phyloP scores from a whole-genome alignment of 768 basidiomycete genomes.

The Leccinum uliginosum region DNA sequence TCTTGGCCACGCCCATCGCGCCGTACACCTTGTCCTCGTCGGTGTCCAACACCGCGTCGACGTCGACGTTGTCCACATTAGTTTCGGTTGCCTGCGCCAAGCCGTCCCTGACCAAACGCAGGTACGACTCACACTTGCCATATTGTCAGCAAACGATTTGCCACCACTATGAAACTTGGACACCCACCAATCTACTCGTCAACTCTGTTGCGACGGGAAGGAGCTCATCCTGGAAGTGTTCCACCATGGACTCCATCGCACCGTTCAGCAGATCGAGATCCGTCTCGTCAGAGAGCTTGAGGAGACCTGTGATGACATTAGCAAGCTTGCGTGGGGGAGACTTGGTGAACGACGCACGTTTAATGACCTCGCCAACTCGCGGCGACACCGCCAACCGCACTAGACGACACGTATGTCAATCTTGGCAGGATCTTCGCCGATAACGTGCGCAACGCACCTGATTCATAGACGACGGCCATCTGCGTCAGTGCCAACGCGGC shows the following conservation, averaged over 20 bases:
- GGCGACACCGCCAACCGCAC: slow-evolving; percentile 69
- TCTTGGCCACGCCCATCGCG: slow-evolving; percentile 85
- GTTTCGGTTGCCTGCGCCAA: slow-evolving; percentile 47
- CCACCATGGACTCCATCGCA: slow-evolving; percentile 84
- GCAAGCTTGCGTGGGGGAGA: not conserved
- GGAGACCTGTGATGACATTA: slow-evolving; percentile 51
- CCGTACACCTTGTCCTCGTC: slow-evolving; percentile 86
- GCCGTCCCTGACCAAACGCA: slow-evolving; percentile 71
- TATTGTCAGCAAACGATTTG: not conserved
- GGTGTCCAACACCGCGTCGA: slow-evolving; percentile 53
- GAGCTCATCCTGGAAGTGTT: slow-evolving; percentile 78
- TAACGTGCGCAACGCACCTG: slow-evolving; percentile 40
- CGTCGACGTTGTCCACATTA: slow-evolving; percentile 46
- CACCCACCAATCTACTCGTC: slow-evolving; percentile 66
- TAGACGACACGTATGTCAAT: slow-evolving; percentile 20
- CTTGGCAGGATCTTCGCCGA: not conserved
- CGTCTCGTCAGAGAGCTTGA: slow-evolving; percentile 87
- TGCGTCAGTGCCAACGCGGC: slow-evolving; percentile 79
- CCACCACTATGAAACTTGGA: not conserved
- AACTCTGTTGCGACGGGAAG: slow-evolving; percentile 59
- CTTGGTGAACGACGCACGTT: slow-evolving; percentile 45
- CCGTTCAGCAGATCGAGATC: slow-evolving; percentile 81
- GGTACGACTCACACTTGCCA: slow-evolving; percentile 72
- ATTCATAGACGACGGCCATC: slow-evolving; percentile 59
- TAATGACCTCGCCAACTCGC: slow-evolving; percentile 82